Percentiles rank a stretch among this genome's conserved stretches.
phyloP scores from a whole-genome alignment of 108 stramenopile genomes.

The Cylindrotheca closterium region DNA sequence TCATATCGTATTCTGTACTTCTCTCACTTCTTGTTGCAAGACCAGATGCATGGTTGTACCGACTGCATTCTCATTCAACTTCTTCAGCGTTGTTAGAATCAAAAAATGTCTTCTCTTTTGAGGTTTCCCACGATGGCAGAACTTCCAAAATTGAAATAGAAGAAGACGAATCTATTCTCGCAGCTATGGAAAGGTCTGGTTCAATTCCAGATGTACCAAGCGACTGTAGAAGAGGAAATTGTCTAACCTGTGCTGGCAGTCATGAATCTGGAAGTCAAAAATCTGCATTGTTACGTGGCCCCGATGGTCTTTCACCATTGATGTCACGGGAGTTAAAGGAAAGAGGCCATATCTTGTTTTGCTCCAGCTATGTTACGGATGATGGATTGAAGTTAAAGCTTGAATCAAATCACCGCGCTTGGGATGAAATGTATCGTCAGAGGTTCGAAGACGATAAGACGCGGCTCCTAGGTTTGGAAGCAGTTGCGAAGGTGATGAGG shows the following conservation, averaged over 20 bases:
- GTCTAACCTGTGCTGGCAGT: constrained; percentile 65
- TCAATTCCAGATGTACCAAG: constrained; percentile 54
- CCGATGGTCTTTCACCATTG: constrained; percentile 65
- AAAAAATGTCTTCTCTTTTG: constrained; percentile 3
- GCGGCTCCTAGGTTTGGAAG: constrained; percentile 35
- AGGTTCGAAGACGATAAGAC: constrained; percentile 39
- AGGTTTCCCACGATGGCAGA: constrained; percentile 31
- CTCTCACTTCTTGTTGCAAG: too few relatives aligned
- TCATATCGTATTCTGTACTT: too few relatives aligned
- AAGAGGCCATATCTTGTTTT: constrained; percentile 58
- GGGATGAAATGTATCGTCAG: constrained; percentile 53
- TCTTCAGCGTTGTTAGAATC: too few relatives aligned
- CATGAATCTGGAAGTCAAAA: constrained; percentile 7
- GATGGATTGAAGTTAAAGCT: constrained; percentile 55
- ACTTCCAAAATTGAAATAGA: constrained; percentile 21
- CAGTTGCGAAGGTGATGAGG: constrained; percentile 38
- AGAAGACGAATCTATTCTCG: constrained; percentile 37
- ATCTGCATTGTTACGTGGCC: not conserved
- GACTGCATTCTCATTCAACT: too few relatives aligned
- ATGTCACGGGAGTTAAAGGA: constrained; percentile 33
- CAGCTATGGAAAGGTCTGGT: constrained; percentile 35
- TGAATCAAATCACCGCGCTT: constrained; percentile 48
- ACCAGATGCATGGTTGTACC: too few relatives aligned
- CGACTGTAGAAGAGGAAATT: constrained; percentile 78
- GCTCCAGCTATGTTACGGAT: constrained; percentile 54